A percentile compares a stretch with the other conserved stretches of the same genome.
phyloP scores from a whole-genome alignment of 257 asterid genomes.

The Nicotiana tabacum region DNA sequence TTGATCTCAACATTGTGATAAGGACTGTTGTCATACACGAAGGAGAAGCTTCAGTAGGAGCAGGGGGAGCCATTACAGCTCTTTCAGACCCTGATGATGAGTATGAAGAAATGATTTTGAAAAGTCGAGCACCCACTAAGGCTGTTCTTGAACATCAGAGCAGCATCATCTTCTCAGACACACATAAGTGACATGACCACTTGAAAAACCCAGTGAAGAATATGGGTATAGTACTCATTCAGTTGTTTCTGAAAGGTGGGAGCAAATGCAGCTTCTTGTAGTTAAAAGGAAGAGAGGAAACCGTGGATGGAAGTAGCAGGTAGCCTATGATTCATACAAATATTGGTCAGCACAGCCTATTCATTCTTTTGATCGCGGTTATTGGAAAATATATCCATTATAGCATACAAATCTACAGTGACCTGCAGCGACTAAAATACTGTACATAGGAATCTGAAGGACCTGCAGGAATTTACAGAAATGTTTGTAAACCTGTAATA shows the following conservation, averaged over 20 bases:
- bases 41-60: conserved; percentile 82
- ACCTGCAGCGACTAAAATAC: background rate
- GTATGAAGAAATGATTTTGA: conserved; percentile 88
- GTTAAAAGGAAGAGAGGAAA: background rate
- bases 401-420: background rate
- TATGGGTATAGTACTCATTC: background rate
- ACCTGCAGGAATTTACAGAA: background rate
- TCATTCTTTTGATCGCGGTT: background rate
- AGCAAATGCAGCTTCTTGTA: background rate
- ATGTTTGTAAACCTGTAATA: background rate
- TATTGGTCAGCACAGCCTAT: background rate
- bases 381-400: background rate
- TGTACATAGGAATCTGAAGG: background rate
- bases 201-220: background rate
- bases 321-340: conserved; percentile 3
- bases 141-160: conserved; percentile 46
- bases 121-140: conserved; percentile 72
- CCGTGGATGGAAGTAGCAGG: background rate
- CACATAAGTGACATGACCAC: background rate
- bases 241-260: background rate
- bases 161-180: background rate
- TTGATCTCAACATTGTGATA: conserved; percentile 89
- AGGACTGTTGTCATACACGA: conserved; percentile 65
- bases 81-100: conserved; percentile 78
- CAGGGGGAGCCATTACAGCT: conserved; percentile 94